Base-by-base conservation (phyloP, 2,329 filamentous ascomycete species). In the Pseudocercospora fuligena region DNA sequence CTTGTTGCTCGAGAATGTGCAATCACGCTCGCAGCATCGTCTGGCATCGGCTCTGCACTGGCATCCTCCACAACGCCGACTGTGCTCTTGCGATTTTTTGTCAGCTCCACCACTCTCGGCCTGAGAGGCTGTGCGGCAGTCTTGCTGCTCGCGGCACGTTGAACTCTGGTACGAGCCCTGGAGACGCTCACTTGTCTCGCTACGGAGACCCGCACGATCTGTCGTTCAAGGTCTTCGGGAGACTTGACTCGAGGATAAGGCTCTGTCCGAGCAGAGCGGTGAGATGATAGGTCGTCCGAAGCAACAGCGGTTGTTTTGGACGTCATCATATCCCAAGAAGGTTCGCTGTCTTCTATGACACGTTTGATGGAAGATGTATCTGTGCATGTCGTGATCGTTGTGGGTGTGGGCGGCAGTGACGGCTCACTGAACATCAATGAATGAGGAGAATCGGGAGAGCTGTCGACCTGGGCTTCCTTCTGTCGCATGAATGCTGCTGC, bases 61-160 rank as follows among this genome's bases (percentile, higher is more conserved):
- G 67, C 70, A 19, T 68, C 65, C 51, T 75, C 75, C 59, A 75
- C 69, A 54, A 76, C 63, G 2, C 74, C 75, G 27, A 74, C 67
- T 31, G 73, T 74, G 60, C 75, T 77, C 70, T 76, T 77, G 46
- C 76, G 67, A 51, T 74, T 73, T 64, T 69, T 72, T 9, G 59
- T 66, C 65, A 78, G 58, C 49, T 78, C 73, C 54, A 78, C 76
- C 2, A 78, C 72, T 31, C 73, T 65, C 21, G 77, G 77, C 25
- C 70, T 57, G 14, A 78, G 40, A 12, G 75, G 75, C 60, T 74
- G 74, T 58, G 73, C 76, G 19, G 66, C 72, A 16, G 58, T 60
- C 47, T 61, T 61, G 33, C 66, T 71, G 56, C 61, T 68, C 36
- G 69, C 67, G 21, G 73, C 72, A 53, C 67, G 63, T 65, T 72